Percentiles rank a stretch among this genome's conserved stretches.
phyloP scores from a whole-genome alignment of 1,139 yeast genomes.

The Protomyces arabidopsidicola region DNA sequence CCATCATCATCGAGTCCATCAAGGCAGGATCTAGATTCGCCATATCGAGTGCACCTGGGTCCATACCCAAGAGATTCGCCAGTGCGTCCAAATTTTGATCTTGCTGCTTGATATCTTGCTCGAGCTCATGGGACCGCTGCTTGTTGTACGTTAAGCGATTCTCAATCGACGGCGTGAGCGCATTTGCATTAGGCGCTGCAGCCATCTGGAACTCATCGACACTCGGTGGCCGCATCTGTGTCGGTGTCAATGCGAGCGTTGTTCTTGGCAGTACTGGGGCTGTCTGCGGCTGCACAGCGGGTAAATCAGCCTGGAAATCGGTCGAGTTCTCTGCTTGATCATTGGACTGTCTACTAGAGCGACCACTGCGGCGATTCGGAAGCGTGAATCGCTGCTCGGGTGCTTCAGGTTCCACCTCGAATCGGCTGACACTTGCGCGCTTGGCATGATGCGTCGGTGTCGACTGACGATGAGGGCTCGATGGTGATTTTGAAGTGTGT shows the following conservation, averaged over 20 bases:
- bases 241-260: not conserved
- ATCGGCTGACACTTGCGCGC: not conserved
- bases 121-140: not conserved
- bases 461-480: not conserved
- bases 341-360: not conserved
- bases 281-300: not conserved
- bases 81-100: slow-evolving; percentile 12
- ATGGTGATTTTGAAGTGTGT: not conserved
- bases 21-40: slow-evolving; percentile 3
- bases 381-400: slow-evolving; percentile 13
- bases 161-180: slow-evolving; percentile 10
- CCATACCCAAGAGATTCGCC: slow-evolving; percentile 16
- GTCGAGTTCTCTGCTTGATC: not conserved
- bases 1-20: slow-evolving; percentile 1
- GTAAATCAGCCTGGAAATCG: not conserved
- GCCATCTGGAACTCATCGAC: not conserved
- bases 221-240: not conserved
- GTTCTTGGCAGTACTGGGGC: not conserved
- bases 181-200: not conserved
- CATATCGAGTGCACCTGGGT: slow-evolving; percentile 9
- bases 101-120: slow-evolving; percentile 10
- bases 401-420: not conserved
- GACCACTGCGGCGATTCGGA: slow-evolving; percentile 4
- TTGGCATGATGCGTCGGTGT: not conserved
- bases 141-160: slow-evolving; percentile 3